phyloP scores from a whole-genome alignment of 2,329 filamentous ascomycete species.

The Fusarium penzigii region DNA sequence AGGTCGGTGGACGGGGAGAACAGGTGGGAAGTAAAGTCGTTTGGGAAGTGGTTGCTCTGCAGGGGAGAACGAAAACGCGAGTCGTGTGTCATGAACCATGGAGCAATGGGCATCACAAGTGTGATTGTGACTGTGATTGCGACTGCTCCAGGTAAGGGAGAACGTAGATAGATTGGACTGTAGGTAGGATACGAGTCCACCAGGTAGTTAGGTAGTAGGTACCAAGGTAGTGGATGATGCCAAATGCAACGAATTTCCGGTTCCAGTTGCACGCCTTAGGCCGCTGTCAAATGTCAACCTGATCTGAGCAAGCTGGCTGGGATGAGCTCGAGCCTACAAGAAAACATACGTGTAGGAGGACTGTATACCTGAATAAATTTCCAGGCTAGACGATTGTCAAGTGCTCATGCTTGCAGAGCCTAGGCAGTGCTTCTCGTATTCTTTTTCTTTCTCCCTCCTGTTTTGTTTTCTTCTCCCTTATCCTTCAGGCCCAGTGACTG shows the following conservation, averaged over 20 bases:
- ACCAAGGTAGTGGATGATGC: neutral
- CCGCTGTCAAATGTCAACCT: constrained; percentile 12
- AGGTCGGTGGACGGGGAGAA: constrained; percentile 13
- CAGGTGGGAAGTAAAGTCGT: constrained; percentile 1
- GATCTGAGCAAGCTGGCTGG: neutral
- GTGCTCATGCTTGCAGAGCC: neutral
- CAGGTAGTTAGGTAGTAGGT: too few species aligned
- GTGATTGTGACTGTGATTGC: constrained; percentile 4
- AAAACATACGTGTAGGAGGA: neutral
- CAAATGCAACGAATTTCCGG: neutral
- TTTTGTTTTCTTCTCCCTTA: too few species aligned
- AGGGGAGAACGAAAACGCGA: neutral
- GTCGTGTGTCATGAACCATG: constrained; percentile 7
- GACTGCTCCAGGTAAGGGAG: too few species aligned
- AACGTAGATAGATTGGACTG: too few species aligned
- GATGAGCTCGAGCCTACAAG: constrained; percentile 1
- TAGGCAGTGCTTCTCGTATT: too few species aligned
- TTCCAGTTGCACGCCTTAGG: constrained; percentile 12
- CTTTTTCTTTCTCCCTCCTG: too few species aligned
- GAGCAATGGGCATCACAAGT: constrained; percentile 30
- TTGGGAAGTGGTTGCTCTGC: neutral
- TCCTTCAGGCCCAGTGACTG: too few species aligned
- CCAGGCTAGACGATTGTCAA: neutral
- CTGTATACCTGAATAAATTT: neutral
- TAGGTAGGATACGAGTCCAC: neutral